Percentiles rank a stretch among this genome's conserved stretches.
phyloP scores from a whole-genome alignment of 306 rosid genomes.

The Leucaena leucocephala region DNA sequence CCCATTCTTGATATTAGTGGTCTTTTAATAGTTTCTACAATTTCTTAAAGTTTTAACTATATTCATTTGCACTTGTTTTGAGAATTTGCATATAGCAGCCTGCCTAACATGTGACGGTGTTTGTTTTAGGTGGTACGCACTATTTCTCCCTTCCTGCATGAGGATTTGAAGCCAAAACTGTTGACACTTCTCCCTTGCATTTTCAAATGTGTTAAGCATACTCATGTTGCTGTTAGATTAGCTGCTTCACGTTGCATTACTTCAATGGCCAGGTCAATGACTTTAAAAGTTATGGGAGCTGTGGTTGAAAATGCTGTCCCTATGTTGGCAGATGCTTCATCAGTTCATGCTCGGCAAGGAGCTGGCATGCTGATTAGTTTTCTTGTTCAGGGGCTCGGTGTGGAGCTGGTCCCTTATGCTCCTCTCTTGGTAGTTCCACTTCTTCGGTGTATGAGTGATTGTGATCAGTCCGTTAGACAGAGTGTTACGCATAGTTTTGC shows the following conservation, averaged over 20 bases:
- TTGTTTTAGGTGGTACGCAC: conserved; percentile 86
- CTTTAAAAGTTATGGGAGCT: conserved; percentile 78
- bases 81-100: conserved; percentile 17
- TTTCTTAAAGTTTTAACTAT: background rate
- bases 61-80: conserved; percentile 4
- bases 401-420: conserved; percentile 85
- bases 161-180: conserved; percentile 76
- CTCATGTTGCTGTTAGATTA: conserved; percentile 94
- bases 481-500: conserved; percentile 99
- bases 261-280: conserved; percentile 93
- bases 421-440: conserved; percentile 96
- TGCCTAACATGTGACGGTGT: conserved; percentile 19
- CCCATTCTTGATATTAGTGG: background rate
- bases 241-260: conserved; percentile 96
- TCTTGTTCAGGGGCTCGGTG: conserved; percentile 95
- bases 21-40: background rate
- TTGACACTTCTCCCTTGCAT: conserved; percentile 88
- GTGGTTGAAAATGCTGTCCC: conserved; percentile 82
- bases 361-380: conserved; percentile 94
- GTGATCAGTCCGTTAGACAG: conserved; percentile 93
- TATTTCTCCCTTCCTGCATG: conserved; percentile 73
- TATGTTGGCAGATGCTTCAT: conserved; percentile 82
- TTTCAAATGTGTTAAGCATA: conserved; percentile 75
- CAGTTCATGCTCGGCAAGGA: conserved; percentile 92
- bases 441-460: conserved; percentile 92